A percentile compares a stretch with the other conserved stretches of the same genome.
phyloP scores from a whole-genome alignment of 805 yeast species.

The Candida hungchunana region DNA sequence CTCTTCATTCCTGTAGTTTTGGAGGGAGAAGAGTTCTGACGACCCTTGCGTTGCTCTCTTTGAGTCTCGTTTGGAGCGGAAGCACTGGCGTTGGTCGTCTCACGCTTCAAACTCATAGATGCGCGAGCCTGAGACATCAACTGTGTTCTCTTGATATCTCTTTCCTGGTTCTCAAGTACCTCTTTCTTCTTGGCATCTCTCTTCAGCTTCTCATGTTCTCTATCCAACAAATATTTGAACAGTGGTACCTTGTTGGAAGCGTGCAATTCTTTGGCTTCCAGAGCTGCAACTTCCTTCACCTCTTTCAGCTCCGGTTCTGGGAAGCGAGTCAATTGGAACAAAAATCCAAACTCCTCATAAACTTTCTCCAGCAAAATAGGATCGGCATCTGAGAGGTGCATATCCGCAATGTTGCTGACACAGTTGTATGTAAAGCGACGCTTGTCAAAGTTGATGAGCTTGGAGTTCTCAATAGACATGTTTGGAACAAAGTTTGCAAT shows the following conservation, averaged over 20 bases:
- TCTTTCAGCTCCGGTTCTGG: slow-evolving; percentile 33
- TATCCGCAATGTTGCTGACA: slow-evolving; percentile 47
- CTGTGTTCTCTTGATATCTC: slow-evolving; percentile 30
- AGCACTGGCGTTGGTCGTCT: slow-evolving; percentile 2
- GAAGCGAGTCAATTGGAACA: slow-evolving; percentile 36
- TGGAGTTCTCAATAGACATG: slow-evolving; percentile 60
- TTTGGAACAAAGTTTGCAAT: slow-evolving; percentile 75
- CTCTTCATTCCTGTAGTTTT: slow-evolving; percentile 33
- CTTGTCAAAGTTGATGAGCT: slow-evolving; percentile 81
- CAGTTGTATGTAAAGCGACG: slow-evolving; percentile 63
- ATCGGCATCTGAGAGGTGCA: slow-evolving; percentile 30
- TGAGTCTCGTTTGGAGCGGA: slow-evolving; percentile 15
- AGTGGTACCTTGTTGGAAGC: slow-evolving; percentile 35
- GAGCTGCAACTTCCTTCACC: slow-evolving; percentile 38
- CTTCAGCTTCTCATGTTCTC: slow-evolving; percentile 48
- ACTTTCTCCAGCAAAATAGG: slow-evolving; percentile 29
- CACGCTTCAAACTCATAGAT: slow-evolving; percentile 14
- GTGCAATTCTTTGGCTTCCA: slow-evolving; percentile 38
- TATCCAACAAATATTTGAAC: slow-evolving; percentile 41
- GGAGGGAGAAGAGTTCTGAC: slow-evolving; percentile 18
- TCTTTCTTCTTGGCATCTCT: slow-evolving; percentile 49
- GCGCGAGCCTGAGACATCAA: slow-evolving; percentile 28
- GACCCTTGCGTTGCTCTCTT: slow-evolving; percentile 18
- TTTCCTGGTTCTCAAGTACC: slow-evolving; percentile 33
- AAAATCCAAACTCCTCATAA: slow-evolving; percentile 44